These are phyloP conservation scores for Lepidium aucheri DNA, from an alignment of 345 rosid species.

Conservation along the genomic window DNA sequence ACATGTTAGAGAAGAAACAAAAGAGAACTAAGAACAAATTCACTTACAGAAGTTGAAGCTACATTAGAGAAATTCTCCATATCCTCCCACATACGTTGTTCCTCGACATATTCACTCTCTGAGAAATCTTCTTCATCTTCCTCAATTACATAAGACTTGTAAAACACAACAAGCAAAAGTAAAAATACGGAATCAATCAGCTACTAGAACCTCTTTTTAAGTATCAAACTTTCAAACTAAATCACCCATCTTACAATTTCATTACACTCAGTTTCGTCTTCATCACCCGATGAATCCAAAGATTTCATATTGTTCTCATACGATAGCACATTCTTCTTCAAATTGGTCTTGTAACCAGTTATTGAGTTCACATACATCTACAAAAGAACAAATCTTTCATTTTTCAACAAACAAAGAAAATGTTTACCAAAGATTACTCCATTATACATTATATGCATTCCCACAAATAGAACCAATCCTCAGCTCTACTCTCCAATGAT, in stretches of 20 bases:
- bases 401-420: not conserved
- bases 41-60: slow-evolving; percentile 5
- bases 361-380: slow-evolving; percentile 1
- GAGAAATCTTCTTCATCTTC: slow-evolving; percentile 16
- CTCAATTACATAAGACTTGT: slow-evolving; percentile 7
- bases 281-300: not conserved
- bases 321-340: not conserved
- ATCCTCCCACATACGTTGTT: not conserved
- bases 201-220: not conserved
- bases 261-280: not conserved
- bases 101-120: slow-evolving; percentile 4
- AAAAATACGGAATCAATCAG: not conserved
- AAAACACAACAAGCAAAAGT: not conserved
- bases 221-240: not conserved
- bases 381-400: not conserved
- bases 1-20: slow-evolving; percentile 1
- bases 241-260: slow-evolving; percentile 9
- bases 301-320: not conserved
- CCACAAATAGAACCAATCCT: slow-evolving; percentile 21
- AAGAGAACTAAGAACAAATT: not conserved
- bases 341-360: not conserved
- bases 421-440: not conserved
- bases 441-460: slow-evolving; percentile 9
- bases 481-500: slow-evolving; percentile 30
- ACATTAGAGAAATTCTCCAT: slow-evolving; percentile 2